Conservation (phyloP, 345 rosid genomes). For the Heritiera fomes region DNA sequence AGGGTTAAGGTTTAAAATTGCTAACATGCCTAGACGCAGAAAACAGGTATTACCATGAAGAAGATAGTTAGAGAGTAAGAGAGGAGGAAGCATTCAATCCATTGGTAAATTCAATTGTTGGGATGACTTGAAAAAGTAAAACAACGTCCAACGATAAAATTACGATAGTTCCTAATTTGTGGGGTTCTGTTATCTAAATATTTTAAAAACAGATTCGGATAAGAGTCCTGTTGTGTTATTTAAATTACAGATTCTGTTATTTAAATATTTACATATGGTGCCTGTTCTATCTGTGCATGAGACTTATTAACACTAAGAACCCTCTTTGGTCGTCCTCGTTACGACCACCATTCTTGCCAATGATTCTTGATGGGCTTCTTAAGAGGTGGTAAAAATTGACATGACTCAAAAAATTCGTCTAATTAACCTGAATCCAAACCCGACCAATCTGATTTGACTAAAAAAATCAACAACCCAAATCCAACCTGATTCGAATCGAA, state of each 20-base stretch:
- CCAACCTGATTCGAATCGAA: too few species aligned
- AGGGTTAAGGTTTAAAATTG: not conserved
- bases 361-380: not conserved
- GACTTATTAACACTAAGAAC: not conserved
- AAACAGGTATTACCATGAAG: not conserved
- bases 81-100: not conserved
- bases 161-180: not conserved
- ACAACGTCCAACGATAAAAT: too few species aligned
- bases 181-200: not conserved
- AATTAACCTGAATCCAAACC: too few species aligned
- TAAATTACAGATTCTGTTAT: not conserved
- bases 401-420: too few species aligned
- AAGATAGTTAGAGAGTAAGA: not conserved
- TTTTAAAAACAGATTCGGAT: not conserved
- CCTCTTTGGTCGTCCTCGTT: conserved; percentile 4
- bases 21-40: not conserved
- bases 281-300: not conserved
- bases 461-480: too few species aligned
- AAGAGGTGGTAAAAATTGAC: too few species aligned
- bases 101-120: not conserved
- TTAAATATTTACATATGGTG: too few species aligned
- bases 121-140: not conserved
- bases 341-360: conserved; percentile 11
- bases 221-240: not conserved
- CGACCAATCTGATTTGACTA: too few species aligned